Conservation (phyloP, 805 yeast genomes). For the Brettanomyces sp. region DNA sequence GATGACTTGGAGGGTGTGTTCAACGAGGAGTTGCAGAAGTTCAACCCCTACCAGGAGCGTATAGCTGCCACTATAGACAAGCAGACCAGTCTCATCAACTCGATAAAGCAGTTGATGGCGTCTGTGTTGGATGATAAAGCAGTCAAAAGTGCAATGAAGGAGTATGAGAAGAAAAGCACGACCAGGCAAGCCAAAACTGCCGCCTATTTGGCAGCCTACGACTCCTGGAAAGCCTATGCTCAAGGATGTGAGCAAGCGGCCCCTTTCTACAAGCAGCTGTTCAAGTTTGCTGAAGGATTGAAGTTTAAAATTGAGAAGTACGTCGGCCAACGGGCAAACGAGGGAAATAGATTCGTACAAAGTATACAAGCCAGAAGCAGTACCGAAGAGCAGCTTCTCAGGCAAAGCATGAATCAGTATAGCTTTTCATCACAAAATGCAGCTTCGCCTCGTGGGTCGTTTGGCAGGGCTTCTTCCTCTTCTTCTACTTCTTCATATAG, state of each 20-base stretch:
- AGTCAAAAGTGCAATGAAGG: constrained; percentile 34
- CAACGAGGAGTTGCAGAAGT: constrained; percentile 66
- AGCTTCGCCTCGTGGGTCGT: not conserved
- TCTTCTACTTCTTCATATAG: not conserved
- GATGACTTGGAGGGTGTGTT: constrained; percentile 39
- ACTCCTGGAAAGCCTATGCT: constrained; percentile 47
- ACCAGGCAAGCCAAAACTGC: constrained; percentile 29
- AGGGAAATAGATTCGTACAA: constrained; percentile 10
- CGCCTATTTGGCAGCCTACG: constrained; percentile 39
- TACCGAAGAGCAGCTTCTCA: constrained; percentile 1
- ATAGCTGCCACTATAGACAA: constrained; percentile 59
- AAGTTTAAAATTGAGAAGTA: constrained; percentile 18
- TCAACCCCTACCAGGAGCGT: constrained; percentile 56
- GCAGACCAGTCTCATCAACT: constrained; percentile 42
- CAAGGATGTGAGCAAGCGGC: constrained; percentile 55
- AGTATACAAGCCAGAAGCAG: not conserved
- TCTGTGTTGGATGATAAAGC: constrained; percentile 36
- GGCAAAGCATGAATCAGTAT: constrained; percentile 1
- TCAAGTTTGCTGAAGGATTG: constrained; percentile 24
- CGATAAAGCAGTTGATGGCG: constrained; percentile 34
- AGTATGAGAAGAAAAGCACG: constrained; percentile 30
- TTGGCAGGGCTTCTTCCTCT: not conserved
- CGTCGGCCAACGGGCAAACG: constrained; percentile 22
- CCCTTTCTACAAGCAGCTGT: constrained; percentile 50
- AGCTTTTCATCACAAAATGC: not conserved